Evolutionary conservation across 1,284 basidiomycete genomes (phyloP).

Genomic region (Sutorius eximius): DNA sequence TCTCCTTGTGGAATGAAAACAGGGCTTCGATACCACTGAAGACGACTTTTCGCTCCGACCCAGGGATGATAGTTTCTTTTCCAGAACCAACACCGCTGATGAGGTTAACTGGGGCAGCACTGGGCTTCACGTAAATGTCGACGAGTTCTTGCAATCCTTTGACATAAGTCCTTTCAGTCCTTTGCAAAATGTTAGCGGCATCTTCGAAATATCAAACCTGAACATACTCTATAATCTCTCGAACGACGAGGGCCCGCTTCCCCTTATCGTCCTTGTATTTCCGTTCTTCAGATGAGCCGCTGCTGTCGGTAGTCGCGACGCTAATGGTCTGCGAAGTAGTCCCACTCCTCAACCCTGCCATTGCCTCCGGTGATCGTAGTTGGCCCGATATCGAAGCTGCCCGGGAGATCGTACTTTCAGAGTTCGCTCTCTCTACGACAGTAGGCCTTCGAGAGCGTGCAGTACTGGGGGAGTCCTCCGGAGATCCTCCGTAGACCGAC

Average conservation of each 20-base stretch:
- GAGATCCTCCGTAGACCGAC: slow-evolving; percentile 53
- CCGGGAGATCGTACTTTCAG: slow-evolving; percentile 40
- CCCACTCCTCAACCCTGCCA: slow-evolving; percentile 55
- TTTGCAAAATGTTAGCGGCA: slow-evolving; percentile 33
- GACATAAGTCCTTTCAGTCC: slow-evolving; percentile 95
- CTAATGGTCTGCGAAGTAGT: slow-evolving; percentile 66
- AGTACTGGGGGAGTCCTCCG: slow-evolving; percentile 40
- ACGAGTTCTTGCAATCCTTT: slow-evolving; percentile 90
- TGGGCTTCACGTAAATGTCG: slow-evolving; percentile 93
- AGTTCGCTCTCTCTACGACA: slow-evolving; percentile 53
- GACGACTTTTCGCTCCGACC: slow-evolving; percentile 85
- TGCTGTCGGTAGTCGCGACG: slow-evolving; percentile 72
- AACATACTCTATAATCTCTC: slow-evolving; percentile 84
- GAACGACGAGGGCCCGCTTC: slow-evolving; percentile 76
- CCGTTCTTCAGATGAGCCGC: slow-evolving; percentile 66
- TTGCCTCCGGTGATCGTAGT: slow-evolving; percentile 61
- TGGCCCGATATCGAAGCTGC: slow-evolving; percentile 49
- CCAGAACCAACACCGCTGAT: slow-evolving; percentile 67
- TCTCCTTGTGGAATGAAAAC: slow-evolving; percentile 89
- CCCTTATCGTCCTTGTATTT: slow-evolving; percentile 87
- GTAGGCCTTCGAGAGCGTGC: slow-evolving; percentile 64
- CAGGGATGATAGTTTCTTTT: slow-evolving; percentile 87
- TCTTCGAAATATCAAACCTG: slow-evolving; percentile 9
- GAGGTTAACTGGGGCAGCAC: slow-evolving; percentile 67
- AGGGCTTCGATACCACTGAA: slow-evolving; percentile 92